Percentiles rank a stretch among this genome's conserved stretches.
Conservation (phyloP, 2,329 filamentous ascomycete genomes). For the Penicillium oxalicum region DNA sequence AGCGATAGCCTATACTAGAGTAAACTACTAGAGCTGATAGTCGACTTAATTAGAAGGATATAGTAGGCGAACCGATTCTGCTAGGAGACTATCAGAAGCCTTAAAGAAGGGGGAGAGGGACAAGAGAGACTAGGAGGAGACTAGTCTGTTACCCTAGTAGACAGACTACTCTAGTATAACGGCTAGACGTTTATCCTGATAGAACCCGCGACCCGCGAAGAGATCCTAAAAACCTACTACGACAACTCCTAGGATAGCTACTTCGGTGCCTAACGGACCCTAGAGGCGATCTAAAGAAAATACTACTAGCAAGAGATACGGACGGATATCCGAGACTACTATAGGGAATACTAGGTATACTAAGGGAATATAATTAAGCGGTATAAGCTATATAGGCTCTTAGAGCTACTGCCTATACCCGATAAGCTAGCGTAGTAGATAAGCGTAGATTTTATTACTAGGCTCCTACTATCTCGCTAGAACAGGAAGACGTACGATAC, state of each 20-base stretch:
- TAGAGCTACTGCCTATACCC: neutral
- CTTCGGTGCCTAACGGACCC: too few relatives aligned
- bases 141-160: too few relatives aligned
- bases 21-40: neutral
- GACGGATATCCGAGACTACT: neutral
- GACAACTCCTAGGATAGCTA: neutral
- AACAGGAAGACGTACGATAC: neutral
- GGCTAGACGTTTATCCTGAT: too few relatives aligned
- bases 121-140: too few relatives aligned
- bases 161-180: too few relatives aligned
- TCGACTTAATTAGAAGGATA: neutral
- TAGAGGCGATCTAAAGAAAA: too few relatives aligned
- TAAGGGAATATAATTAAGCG: too few relatives aligned
- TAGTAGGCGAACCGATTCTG: neutral
- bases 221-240: neutral
- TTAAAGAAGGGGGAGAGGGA: too few relatives aligned
- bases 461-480: neutral
- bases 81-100: neutral
- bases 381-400: neutral
- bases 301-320: neutral
- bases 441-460: constrained; percentile 1
- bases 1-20: too few relatives aligned
- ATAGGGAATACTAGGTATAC: neutral
- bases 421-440: neutral
- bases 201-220: neutral